These are phyloP conservation scores for Perkinsus marinus DNA, from an alignment of 169 alveolate species.

Conservation along the genomic window DNA sequence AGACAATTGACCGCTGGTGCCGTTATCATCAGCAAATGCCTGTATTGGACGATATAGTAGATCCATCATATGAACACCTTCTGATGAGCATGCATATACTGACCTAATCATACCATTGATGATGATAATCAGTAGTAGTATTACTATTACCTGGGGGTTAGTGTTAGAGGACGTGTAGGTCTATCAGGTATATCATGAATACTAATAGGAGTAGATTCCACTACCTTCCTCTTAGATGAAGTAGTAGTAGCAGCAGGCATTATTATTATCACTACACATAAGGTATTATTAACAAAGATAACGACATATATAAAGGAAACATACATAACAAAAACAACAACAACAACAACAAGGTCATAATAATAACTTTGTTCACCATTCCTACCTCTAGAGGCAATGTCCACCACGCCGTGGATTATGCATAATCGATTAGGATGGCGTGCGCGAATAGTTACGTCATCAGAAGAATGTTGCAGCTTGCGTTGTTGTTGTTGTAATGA, in stretches of 20 bases:
- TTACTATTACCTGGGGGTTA: not conserved
- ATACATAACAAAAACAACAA: not conserved
- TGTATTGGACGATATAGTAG: not conserved
- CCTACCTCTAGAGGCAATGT: no score
- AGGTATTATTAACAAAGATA: not conserved
- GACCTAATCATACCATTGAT: not conserved
- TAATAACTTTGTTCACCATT: no score
- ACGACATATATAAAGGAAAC: not conserved
- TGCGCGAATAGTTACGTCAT: no score
- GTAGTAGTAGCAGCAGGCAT: not conserved
- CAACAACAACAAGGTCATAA: no score
- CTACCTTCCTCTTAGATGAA: not conserved
- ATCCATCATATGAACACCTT: not conserved
- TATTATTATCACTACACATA: not conserved
- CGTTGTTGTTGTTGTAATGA: no score
- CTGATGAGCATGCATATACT: not conserved
- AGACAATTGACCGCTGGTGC: not conserved
- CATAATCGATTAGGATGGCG: not conserved
- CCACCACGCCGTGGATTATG: no score
- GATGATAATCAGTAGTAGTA: not conserved
- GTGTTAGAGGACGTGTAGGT: not conserved
- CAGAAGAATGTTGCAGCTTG: no score
- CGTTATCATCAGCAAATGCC: conserved; percentile 4
- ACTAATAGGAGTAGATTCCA: not conserved
- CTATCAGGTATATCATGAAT: not conserved